These are phyloP conservation scores for Cryptococcus floricola DNA, from an alignment of 1,284 basidiomycete genomes.

Conservation along the genomic window DNA sequence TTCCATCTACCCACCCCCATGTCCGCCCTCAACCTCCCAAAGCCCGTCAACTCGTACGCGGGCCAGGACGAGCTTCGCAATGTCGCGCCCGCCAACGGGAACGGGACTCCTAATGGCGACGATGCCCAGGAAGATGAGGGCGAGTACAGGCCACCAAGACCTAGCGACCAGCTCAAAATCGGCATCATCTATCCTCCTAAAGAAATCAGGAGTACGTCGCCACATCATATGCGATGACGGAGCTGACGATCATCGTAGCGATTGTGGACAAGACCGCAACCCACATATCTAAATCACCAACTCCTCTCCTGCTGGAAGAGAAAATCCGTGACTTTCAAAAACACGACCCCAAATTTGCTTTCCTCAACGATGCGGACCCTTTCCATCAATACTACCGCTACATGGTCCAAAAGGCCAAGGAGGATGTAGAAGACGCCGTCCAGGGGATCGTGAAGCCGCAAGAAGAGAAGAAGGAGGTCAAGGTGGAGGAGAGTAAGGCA, in stretches of 20 bases:
- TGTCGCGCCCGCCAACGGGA: constrained; percentile 14
- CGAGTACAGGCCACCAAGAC: constrained; percentile 45
- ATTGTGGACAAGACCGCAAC: constrained; percentile 94
- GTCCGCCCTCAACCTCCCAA: constrained; percentile 42
- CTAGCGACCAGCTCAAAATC: constrained; percentile 62
- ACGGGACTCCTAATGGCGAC: constrained; percentile 11
- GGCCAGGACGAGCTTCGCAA: constrained; percentile 43
- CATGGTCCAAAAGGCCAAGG: constrained; percentile 65
- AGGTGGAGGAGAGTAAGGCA: constrained; percentile 47
- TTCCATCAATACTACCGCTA: constrained; percentile 96
- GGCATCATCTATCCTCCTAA: constrained; percentile 88
- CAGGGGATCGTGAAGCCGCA: constrained; percentile 23
- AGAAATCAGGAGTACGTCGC: constrained; percentile 76
- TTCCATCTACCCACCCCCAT: neutral
- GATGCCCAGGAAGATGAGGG: constrained; percentile 16
- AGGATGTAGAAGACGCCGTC: constrained; percentile 64
- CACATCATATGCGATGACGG: constrained; percentile 1
- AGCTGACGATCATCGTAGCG: constrained; percentile 52
- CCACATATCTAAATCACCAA: constrained; percentile 87
- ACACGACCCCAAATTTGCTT: constrained; percentile 92
- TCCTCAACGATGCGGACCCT: constrained; percentile 84
- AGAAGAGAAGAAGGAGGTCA: constrained; percentile 51
- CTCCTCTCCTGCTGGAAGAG: constrained; percentile 85
- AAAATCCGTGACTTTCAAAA: constrained; percentile 93
- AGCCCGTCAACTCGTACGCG: constrained; percentile 45